Base-by-base conservation (phyloP, 805 yeast genomes). In the Ogataea glucozyma region DNA sequence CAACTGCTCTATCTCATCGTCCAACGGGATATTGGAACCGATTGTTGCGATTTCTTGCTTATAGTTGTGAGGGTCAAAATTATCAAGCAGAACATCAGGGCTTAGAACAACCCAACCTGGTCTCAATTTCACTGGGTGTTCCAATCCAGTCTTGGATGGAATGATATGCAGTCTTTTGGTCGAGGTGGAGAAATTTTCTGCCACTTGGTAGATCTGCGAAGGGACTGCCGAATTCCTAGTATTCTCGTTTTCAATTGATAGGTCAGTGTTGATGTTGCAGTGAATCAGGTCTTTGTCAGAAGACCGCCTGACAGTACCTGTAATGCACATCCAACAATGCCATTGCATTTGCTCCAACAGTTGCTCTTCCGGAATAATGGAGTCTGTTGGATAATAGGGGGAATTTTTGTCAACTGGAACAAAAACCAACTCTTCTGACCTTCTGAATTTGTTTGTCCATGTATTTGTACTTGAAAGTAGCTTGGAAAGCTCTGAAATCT, bases 311-410 rank as follows among this genome's bases (percentile, higher is more conserved):
- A 90, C 91, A 0, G 97, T 90, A 2, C 97, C 97, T 2, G 96
- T 90, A 40, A 90, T 85, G 54, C 97, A 91, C 97, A 90, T 89
- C 86, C 96, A 85, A 57, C 97, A 90, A 65, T 91, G 97, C 96
- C 97, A 90, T 65, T 85, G 93, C 63, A 85, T 81, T 45, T 82
- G 79, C 46, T 79, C 81, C 42, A 86, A 72, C 19, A 86, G 59
- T 24, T 70, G 70, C 13, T 74, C 77, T 43, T 74, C 74, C 2
- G 66, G 64, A 26, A 64, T 57, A 16, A 54, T 50, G 7, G 73
- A 73, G 29, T 76, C 75, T 2, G 72, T 71, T 1, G 93, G 93
- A 49, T 78, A 81, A 56, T 78, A 80, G 1, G 80, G 79, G 0
- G 93, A 83, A 21, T 75, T 62, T 45, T 75, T 75, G 48, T 80